Evolutionary conservation across 768 basidiomycete species (phyloP), one percentile per base, ranked within the genome.

Genomic region (Cubamyces lactineus): DNA sequence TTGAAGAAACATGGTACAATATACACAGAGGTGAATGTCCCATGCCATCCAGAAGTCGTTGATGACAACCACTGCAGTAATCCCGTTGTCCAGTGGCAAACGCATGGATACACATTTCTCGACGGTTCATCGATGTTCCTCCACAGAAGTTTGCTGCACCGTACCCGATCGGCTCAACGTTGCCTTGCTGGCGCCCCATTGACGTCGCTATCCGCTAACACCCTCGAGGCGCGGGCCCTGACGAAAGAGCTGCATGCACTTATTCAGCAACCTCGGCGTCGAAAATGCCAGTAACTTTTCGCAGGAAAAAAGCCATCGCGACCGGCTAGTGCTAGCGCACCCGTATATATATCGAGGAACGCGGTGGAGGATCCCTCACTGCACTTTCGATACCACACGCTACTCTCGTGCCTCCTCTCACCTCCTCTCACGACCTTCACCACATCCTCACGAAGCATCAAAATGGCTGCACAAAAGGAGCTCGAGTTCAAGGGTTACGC

Each of bases 401-500:
- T n/a, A n/a, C n/a, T n/a, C n/a, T n/a, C n/a, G n/a, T n/a, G n/a
- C n/a, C n/a, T 38, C 19, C 24, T 4, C 28, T 12, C 34, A 23
- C 24, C 28, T 38, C 28, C 12, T 15, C 13, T 51, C 41, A 34
- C 41, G 30, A 57, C 39, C 5, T n/a, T 39, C 48, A 28, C 28
- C 1, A 39, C 41, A 50, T 16, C 13, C 13, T 5, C 13, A 13
- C 34, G 9, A 11, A 34, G 11, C 30, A 17, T n/a, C n/a, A 46
- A 45, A 50, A 64, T 65, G 67, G 59, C 62, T n/a, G 39, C 34
- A 12, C 52, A 59, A 28, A 40, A 56, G 21, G 39, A 57, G 49
- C 57, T 59, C 26, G 57, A 70, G 38, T 73, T 74, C 71, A 70
- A 71, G 58, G 70, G 71, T 16, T 70, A 73, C 57, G 69, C 71